phyloP scores from a whole-genome alignment of 345 rosid species.

The Bruguiera gymnorhiza region DNA sequence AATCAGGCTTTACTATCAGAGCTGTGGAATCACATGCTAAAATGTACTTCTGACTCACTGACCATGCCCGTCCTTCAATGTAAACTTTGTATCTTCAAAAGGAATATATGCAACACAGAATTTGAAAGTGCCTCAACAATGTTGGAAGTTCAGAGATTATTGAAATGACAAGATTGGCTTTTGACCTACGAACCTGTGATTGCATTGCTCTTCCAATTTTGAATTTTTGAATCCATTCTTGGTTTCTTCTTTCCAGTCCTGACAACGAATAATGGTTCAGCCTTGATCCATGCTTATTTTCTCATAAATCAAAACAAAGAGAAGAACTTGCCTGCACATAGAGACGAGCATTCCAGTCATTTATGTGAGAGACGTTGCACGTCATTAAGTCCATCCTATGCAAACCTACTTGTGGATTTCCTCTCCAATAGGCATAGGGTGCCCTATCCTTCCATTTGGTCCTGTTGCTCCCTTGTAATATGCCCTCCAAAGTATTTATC shows the following conservation, averaged over 20 bases:
- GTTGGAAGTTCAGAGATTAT: background rate
- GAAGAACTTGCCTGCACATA: conserved; percentile 21
- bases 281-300: background rate
- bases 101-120: background rate
- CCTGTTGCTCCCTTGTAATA: conserved; percentile 38
- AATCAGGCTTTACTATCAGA: conserved; percentile 42
- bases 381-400: conserved; percentile 37
- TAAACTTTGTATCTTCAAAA: conserved; percentile 62
- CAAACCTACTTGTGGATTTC: conserved; percentile 38
- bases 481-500: conserved; percentile 33
- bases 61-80: conserved; percentile 76
- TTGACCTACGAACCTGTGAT: conserved; percentile 39
- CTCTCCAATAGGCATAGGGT: conserved; percentile 71
- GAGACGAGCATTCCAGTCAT: conserved; percentile 39
- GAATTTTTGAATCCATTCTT: conserved; percentile 46
- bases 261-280: background rate
- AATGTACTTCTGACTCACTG: conserved; percentile 80
- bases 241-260: conserved; percentile 51
- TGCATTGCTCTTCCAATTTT: conserved; percentile 53
- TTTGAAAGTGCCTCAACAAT: background rate
- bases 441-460: conserved; percentile 52
- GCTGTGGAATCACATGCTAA: conserved; percentile 70
- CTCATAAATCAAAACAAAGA: background rate
- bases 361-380: conserved; percentile 40
- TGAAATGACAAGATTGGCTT: no score